Evolutionary conservation across 2,329 filamentous ascomycete species (phyloP), one percentile per base, ranked within the genome.

Genomic region (Alternaria atra): DNA sequence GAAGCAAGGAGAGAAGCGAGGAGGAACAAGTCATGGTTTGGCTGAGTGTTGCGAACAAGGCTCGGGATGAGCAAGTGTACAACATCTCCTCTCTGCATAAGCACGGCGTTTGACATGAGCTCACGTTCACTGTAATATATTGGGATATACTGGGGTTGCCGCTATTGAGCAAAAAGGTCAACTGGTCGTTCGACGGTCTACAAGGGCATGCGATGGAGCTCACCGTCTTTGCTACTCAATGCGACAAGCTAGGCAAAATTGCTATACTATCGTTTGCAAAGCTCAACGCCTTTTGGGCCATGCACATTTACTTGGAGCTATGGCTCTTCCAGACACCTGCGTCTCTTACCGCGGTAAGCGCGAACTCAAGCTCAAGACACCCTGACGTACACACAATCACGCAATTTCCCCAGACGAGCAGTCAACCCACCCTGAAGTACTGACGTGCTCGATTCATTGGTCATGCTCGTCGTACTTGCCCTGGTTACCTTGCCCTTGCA

Each of bases 1-100:
- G 59, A 61, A 12, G 70, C 70, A 5, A 58, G 70, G 34, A 68
- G 68, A 51, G 70, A 72, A 57, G 70, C 70, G 17, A 61, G 54
- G 35, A 71, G 56, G 60, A 66, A 59, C 23, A 67, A 69, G 32
- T 47, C 60, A 5, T 72, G 69, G 70, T 72, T 72, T 47, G 55
- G 65, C 32, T 69, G 48, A 60, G 37, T 25, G 25, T 6, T 46
- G 20, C 12, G 40, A 30, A 30, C 20, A 8, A 37, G 5, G 34
- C 34, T 50, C 30, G 30, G 20, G 32, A 35, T 25, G 42, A 56
- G 50, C 17, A 34, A 47, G 27, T 57, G 54, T 64, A 58, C 34
- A 48, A 59, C 40, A 64, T 61, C 57, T 63, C 61, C 57, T 43
- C 61, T 64, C 61, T 34, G 50, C 52, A 64, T 64, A 39, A 59